phyloP scores from a whole-genome alignment of 2,329 filamentous ascomycete genomes.

The Pezicula rhizophila region DNA sequence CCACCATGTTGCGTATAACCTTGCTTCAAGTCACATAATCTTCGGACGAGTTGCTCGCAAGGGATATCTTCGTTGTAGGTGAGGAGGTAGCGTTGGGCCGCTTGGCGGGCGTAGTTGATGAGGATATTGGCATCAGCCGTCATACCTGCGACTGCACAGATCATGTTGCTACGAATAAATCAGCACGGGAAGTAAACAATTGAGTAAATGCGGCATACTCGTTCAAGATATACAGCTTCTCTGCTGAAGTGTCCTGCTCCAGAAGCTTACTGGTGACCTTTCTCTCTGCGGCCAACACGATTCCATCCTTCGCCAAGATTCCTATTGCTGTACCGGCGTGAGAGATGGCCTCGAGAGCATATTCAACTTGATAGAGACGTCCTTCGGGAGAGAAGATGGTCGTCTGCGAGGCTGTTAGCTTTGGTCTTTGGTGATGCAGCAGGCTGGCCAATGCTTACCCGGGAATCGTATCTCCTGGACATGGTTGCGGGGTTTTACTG shows the following conservation, averaged over 20 bases:
- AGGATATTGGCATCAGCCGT: constrained; percentile 99
- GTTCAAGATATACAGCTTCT: constrained; percentile 99
- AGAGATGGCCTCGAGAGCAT: constrained; percentile 97
- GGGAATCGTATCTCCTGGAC: constrained; percentile 96
- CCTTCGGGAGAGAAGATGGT: constrained; percentile 99
- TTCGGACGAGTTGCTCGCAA: constrained; percentile 95
- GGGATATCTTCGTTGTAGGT: constrained; percentile 99
- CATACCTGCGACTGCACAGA: constrained; percentile 98
- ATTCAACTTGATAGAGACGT: constrained; percentile 98
- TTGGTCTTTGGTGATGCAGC: constrained; percentile 10
- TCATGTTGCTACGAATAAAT: constrained; percentile 77
- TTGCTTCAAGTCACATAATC: constrained; percentile 96
- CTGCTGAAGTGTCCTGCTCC: constrained; percentile 98
- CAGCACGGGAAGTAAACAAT: background rate
- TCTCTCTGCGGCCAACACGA: constrained; percentile 93
- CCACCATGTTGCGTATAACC: constrained; percentile 99
- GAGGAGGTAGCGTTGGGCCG: constrained; percentile 92
- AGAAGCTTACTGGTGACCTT: constrained; percentile 99
- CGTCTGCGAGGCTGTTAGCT: constrained; percentile 53
- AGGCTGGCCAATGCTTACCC: constrained; percentile 54
- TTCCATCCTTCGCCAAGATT: constrained; percentile 95
- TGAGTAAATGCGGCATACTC: constrained; percentile 56
- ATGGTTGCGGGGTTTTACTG: constrained; percentile 43
- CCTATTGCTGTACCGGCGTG: constrained; percentile 95
- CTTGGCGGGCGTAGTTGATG: constrained; percentile 98